A percentile compares a stretch with the other conserved stretches of the same genome.
Conservation (phyloP, 2,329 filamentous ascomycete species). For the Pestalotiopsis sp. region DNA sequence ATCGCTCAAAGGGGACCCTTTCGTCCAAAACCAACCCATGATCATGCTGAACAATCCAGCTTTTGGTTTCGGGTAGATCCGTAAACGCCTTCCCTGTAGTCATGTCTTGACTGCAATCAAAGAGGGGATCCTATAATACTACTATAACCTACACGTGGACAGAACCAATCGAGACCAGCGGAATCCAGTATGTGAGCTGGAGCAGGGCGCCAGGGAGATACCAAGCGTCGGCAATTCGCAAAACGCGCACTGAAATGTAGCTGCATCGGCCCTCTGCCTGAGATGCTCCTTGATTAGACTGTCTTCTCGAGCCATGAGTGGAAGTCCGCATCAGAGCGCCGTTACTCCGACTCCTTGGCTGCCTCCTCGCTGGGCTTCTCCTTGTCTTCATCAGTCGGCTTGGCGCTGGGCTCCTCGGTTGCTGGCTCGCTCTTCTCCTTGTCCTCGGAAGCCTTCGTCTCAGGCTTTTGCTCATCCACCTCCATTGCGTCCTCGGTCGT, state of each 20-base stretch:
- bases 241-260: too few species aligned
- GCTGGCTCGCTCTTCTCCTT: not conserved
- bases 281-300: too few species aligned
- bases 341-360: not conserved
- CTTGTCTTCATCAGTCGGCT: slow-evolving; percentile 3
- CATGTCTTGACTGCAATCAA: not conserved
- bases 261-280: too few species aligned
- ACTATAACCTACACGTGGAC: not conserved
- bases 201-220: too few species aligned
- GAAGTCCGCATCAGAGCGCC: too few species aligned
- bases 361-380: not conserved
- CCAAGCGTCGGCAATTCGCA: too few species aligned
- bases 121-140: not conserved
- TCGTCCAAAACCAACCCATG: not conserved
- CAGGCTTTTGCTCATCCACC: slow-evolving; percentile 10
- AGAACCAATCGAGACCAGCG: not conserved
- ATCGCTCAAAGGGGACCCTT: not conserved
- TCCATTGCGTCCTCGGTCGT: slow-evolving; percentile 11
- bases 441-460: slow-evolving; percentile 6
- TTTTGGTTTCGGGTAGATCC: not conserved
- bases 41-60: not conserved
- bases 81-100: not conserved
- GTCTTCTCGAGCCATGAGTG: too few species aligned
- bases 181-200: not conserved
- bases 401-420: not conserved